Evolutionary conservation across 331 rosid species (phyloP), one percentile per base, ranked within the genome.

Genomic region (Acacia pycnantha): DNA sequence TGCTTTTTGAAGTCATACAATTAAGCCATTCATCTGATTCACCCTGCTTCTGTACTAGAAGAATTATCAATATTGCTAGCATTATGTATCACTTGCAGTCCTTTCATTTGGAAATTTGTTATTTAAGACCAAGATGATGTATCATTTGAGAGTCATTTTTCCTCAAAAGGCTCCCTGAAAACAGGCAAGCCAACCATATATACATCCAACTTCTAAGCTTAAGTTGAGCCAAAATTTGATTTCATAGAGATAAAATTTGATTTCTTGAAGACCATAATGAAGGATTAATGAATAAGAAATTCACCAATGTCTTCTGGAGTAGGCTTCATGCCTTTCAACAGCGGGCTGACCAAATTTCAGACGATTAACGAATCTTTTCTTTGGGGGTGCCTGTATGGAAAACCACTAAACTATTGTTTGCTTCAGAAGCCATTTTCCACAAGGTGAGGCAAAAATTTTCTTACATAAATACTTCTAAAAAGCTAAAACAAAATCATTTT

Each of bases 1-100:
- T 35, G 54, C 68, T 58, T 75, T 72, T 65, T 82, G 46, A 70
- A 62, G 70, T 18, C 18, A 61, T 50, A 69, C 44, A 50, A 77
- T 44, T 54, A 10, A 44, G 47, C 56, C 16, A 15, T 37, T 41
- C 24, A 58, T 31, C 80, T 50, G 58, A 70, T 59, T 58, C 59
- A 73, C 31, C 62, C 40, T 44, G 7, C 27, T 14, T 27, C 22
- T 64, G 56, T 65, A 48, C 18, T 7, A 7, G 8, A 2, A 73
- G 83, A 71, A 29, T 29, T 43, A 19, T 58, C 78, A 44, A 71
- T 59, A 64, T 62, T 61, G 31, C 66, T 10, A 8, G 70, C 59
- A n/a, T 19, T 33, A 9, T 58, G 14, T 48, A 33, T 43, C 62
- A 64, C 54, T 15, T 50, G 58, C 40, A 27, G 43, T 33, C 35